A percentile compares a stretch with the other conserved stretches of the same genome.
Evolutionary conservation across 257 asterid species (phyloP).

Genomic region (Fraxinus excelsior): DNA sequence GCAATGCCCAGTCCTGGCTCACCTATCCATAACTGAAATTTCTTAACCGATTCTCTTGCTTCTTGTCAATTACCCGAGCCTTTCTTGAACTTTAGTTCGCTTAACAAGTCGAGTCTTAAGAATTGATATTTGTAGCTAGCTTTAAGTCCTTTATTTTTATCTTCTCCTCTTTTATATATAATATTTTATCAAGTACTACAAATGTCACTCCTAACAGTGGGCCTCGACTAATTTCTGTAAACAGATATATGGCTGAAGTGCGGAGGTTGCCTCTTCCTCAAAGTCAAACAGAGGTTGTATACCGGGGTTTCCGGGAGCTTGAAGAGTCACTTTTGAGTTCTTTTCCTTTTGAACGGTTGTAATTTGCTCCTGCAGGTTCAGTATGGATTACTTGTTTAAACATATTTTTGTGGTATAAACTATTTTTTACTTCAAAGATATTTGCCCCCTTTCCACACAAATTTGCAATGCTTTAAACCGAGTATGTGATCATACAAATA

Average conservation of each 20-base stretch:
- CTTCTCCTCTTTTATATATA: background rate
- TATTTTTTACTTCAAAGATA: background rate
- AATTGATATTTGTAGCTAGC: background rate
- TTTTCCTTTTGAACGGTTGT: slow-evolving; percentile 52
- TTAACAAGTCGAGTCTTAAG: background rate
- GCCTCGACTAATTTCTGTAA: background rate
- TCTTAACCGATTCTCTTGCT: no score
- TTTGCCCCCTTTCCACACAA: background rate
- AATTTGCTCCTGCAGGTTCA: slow-evolving; percentile 26
- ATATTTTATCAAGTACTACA: slow-evolving; percentile 5
- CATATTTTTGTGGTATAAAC: background rate
- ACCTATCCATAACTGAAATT: no score
- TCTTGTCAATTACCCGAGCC: background rate
- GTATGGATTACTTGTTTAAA: slow-evolving; percentile 25
- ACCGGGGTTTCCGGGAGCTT: slow-evolving; percentile 78
- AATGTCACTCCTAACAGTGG: background rate
- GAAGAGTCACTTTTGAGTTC: slow-evolving; percentile 83
- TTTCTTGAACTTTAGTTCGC: background rate
- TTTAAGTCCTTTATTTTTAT: background rate
- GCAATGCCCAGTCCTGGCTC: background rate
- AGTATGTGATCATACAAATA: background rate
- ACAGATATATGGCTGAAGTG: slow-evolving; percentile 93
- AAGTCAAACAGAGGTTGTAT: slow-evolving; percentile 77
- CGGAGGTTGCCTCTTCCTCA: slow-evolving; percentile 79
- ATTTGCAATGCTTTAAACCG: background rate